Base-by-base conservation (phyloP, 139 green algal species). In the Pleodorina starrii region DNA sequence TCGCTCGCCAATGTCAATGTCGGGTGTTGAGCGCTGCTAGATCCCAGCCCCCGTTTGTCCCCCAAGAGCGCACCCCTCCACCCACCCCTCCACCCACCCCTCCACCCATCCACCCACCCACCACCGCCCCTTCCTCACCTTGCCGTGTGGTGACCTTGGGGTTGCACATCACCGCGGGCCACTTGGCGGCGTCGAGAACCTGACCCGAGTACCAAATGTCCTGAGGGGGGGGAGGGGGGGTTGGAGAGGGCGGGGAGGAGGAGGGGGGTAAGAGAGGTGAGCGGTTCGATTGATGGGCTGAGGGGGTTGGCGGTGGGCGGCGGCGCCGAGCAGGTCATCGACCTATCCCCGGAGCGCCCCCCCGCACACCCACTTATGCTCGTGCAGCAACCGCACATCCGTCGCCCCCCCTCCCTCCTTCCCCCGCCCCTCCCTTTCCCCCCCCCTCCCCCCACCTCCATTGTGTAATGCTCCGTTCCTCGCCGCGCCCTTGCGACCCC, bases 131-230 rank as follows among this genome's bases (percentile, higher is more conserved):
- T 38, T 32, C 69, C 69, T 48, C 42, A 86, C 79, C 81, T 29
- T 87, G 81, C 43, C 36, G 16, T 7, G 60, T 9, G 10, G 38
- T 50, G 42, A 87, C 81, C 81, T 87, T 87, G 60, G 81, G 42
- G 60, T 87, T 87, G 81, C 50, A 23, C 29, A 87, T 87, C 38
- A 87, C 81, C 27, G 63, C 60, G 29, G 81, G 81, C 81, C 81
- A 87, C 43, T 66, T 63, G 43, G 36, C 81, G 6, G 81, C 81
- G n/a, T 87, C 81, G 42, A 87, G 60, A 35, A 88, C 83, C 83
- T 88, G 83, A 51, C 83, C 83, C 10, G 66, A 81, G 69, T 88
- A 88, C 83, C 83, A 88, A 29, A 88, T 88, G 66, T 88, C 83
- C 83, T 87, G 75, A 83, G 48, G 50, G n/a, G 48, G 35, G n/a